phyloP scores from a whole-genome alignment of 129 eudicot species.

The Flaveria bidentis region DNA sequence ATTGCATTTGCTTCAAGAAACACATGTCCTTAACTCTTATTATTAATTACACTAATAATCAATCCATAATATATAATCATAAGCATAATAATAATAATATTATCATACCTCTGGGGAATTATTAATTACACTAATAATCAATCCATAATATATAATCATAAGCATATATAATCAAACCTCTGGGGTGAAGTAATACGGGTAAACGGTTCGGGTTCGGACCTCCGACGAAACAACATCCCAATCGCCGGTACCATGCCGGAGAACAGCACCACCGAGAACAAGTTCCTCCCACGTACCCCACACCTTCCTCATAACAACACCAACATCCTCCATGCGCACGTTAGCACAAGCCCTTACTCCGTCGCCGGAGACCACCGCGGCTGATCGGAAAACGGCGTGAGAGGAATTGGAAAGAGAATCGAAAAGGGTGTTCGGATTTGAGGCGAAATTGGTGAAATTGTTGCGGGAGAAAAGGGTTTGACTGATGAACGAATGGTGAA shows the following conservation, averaged over 20 bases:
- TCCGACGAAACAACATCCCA: slow-evolving; percentile 86
- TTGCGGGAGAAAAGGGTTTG: slow-evolving; percentile 17
- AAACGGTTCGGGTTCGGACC: slow-evolving; percentile 66
- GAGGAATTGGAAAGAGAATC: background rate
- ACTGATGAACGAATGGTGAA: background rate
- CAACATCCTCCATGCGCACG: slow-evolving; percentile 32
- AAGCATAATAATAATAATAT: background rate
- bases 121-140: background rate
- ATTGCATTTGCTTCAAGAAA: background rate
- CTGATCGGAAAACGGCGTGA: slow-evolving; percentile 2
- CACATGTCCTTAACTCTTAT: no score
- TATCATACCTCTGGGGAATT: no score
- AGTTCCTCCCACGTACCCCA: slow-evolving; percentile 99
- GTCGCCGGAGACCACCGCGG: slow-evolving; percentile 7
- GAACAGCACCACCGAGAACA: slow-evolving; percentile 77
- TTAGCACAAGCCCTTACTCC: slow-evolving; percentile 14
- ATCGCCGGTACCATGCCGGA: slow-evolving; percentile 71
- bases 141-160: background rate
- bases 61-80: background rate
- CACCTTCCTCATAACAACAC: slow-evolving; percentile 23
- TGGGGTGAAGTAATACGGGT: slow-evolving; percentile 66
- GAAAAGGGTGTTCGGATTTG: background rate
- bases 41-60: background rate
- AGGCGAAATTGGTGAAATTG: background rate
- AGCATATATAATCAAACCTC: slow-evolving; percentile 40